phyloP scores from a whole-genome alignment of 2,329 filamentous ascomycete species.

The Neofusicoccum ribis region DNA sequence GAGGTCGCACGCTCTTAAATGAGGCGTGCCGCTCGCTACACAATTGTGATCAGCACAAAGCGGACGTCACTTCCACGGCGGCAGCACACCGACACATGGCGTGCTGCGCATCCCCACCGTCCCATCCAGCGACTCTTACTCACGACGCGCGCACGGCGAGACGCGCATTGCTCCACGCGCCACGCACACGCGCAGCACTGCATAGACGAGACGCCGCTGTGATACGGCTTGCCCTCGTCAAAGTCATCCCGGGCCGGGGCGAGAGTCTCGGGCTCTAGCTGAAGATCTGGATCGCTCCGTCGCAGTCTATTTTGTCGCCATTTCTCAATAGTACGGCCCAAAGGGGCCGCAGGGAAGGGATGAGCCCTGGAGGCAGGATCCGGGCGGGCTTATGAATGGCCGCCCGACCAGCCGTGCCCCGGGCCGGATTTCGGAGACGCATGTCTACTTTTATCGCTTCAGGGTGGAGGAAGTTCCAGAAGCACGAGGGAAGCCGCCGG shows the following conservation, averaged over 20 bases:
- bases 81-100: conserved; percentile 3
- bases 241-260: conserved; percentile 13
- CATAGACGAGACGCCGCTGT: conserved; percentile 20
- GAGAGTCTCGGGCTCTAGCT: neutral
- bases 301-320: neutral
- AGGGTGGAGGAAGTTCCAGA: conserved; percentile 16
- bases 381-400: neutral
- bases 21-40: conserved; percentile 9
- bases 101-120: neutral
- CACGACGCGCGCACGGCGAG: neutral
- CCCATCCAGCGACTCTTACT: neutral
- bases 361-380: neutral
- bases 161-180: conserved; percentile 18
- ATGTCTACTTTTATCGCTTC: neutral
- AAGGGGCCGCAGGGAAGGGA: conserved; percentile 1
- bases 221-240: conserved; percentile 22
- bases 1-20: conserved; percentile 6
- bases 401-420: neutral
- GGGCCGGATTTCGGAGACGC: neutral
- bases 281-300: conserved; percentile 13
- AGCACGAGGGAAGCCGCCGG: conserved; percentile 3
- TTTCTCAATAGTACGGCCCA: neutral
- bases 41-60: conserved; percentile 11
- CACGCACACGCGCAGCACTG: conserved; percentile 22
- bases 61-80: conserved; percentile 15